These are phyloP conservation scores for Elsinoe fawcettii DNA, from an alignment of 2,329 filamentous ascomycete species.

Conservation along the genomic window DNA sequence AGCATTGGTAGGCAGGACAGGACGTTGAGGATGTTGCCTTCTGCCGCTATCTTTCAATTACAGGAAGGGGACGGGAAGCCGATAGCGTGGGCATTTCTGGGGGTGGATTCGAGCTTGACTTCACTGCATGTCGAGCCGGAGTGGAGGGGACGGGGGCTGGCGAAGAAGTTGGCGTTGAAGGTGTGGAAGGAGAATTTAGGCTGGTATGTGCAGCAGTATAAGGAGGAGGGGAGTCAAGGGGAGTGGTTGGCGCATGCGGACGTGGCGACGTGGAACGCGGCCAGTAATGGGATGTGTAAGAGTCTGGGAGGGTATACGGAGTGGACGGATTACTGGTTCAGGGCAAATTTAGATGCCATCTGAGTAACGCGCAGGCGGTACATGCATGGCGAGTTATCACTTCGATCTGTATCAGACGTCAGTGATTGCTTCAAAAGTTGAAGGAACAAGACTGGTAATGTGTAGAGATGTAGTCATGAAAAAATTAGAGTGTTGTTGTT, in stretches of 20 bases:
- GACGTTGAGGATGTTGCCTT: constrained; percentile 35
- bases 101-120: constrained; percentile 54
- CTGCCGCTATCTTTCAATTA: constrained; percentile 29
- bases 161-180: constrained; percentile 53
- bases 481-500: constrained; percentile 68
- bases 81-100: constrained; percentile 59
- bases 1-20: constrained; percentile 49
- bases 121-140: constrained; percentile 53
- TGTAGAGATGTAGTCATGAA: constrained; percentile 45
- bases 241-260: constrained; percentile 55
- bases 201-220: constrained; percentile 30
- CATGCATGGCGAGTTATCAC: neutral
- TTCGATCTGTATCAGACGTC: neutral
- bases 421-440: neutral
- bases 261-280: constrained; percentile 52
- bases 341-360: constrained; percentile 33
- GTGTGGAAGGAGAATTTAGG: constrained; percentile 47
- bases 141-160: constrained; percentile 55
- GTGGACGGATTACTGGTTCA: constrained; percentile 54
- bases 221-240: constrained; percentile 24
- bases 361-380: neutral
- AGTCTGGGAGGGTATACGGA: constrained; percentile 50
- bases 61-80: constrained; percentile 43
- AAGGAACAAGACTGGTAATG: neutral
- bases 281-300: constrained; percentile 55